Evolutionary conservation across 129 eudicot genomes (phyloP).

Genomic region (Artemisia argyi): DNA sequence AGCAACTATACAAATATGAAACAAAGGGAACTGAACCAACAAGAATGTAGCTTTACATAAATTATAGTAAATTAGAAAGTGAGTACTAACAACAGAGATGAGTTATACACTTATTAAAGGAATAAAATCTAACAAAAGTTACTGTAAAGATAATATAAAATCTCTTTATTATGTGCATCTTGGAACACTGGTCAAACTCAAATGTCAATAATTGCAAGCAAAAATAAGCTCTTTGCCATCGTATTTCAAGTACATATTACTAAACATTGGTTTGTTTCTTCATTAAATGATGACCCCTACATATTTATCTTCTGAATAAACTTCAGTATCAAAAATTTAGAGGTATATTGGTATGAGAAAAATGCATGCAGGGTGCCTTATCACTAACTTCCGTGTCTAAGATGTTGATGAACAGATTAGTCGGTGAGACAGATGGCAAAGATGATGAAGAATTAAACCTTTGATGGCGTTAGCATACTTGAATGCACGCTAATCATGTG

Average conservation of each 20-base stretch:
- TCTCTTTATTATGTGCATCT: conserved; percentile 11
- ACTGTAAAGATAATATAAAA: background rate
- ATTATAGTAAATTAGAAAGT: conserved; percentile 11
- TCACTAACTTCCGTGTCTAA: conserved; percentile 27
- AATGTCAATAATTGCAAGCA: conserved; percentile 14
- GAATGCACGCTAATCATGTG: conserved; percentile 41
- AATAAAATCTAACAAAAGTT: too few species aligned
- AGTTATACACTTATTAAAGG: too few species aligned
- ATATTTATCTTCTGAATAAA: conserved; percentile 1
- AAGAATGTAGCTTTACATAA: conserved; percentile 13
- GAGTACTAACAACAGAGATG: conserved; percentile 9
- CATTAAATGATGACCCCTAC: background rate
- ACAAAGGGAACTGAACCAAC: background rate
- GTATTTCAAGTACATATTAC: too few species aligned
- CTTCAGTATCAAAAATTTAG: conserved; percentile 10
- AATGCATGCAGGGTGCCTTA: conserved; percentile 23
- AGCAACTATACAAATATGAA: background rate
- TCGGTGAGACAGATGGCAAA: conserved; percentile 36
- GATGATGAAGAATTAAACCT: conserved; percentile 25
- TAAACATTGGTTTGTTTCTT: background rate
- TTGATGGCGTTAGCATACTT: conserved; percentile 28
- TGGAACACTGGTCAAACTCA: conserved; percentile 22
- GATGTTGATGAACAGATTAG: conserved; percentile 26
- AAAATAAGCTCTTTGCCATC: too few species aligned
- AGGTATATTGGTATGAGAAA: conserved; percentile 1